Evolutionary conservation across 768 basidiomycete genomes (phyloP).

Genomic region (Kwoniella dendrophila): DNA sequence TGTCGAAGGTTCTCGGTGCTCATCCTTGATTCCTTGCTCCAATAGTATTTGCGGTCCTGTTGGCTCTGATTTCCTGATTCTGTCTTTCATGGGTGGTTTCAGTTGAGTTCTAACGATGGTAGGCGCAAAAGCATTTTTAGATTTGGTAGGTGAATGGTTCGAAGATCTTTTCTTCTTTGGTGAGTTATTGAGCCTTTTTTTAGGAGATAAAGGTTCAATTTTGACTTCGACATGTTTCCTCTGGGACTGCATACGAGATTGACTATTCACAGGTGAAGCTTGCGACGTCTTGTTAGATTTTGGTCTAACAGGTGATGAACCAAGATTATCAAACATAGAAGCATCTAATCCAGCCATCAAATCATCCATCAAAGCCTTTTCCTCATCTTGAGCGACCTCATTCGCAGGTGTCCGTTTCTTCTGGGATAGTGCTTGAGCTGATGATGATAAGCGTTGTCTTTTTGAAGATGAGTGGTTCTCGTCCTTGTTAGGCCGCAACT

Average conservation of each 20-base stretch:
- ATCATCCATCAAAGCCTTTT: constrained; percentile 65
- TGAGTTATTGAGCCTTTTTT: neutral
- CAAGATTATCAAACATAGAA: constrained; percentile 60
- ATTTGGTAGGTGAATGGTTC: constrained; percentile 7
- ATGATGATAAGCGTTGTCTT: constrained; percentile 6
- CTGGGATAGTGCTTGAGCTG: neutral
- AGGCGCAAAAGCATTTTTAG: constrained; percentile 13
- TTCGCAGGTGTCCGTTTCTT: neutral
- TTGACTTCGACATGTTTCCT: constrained; percentile 13
- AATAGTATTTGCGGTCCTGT: neutral
- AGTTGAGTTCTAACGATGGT: neutral
- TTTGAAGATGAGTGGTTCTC: constrained; percentile 13
- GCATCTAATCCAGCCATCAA: constrained; percentile 65
- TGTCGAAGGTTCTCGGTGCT: too few species aligned
- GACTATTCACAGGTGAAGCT: constrained; percentile 11
- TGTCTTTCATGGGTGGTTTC: neutral
- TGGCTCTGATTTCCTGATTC: too few species aligned
- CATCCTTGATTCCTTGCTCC: constrained; percentile 13
- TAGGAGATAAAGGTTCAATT: constrained; percentile 6
- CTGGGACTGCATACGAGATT: constrained; percentile 12
- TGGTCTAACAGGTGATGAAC: constrained; percentile 53
- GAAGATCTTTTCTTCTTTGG: neutral
- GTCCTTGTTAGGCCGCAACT: constrained; percentile 4
- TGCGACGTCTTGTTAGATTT: constrained; percentile 8
- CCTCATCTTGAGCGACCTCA: constrained; percentile 56